A percentile compares a stretch with the other conserved stretches of the same genome.
Conservation (phyloP, 805 yeast species). For the Metschnikowia colocasiae region DNA sequence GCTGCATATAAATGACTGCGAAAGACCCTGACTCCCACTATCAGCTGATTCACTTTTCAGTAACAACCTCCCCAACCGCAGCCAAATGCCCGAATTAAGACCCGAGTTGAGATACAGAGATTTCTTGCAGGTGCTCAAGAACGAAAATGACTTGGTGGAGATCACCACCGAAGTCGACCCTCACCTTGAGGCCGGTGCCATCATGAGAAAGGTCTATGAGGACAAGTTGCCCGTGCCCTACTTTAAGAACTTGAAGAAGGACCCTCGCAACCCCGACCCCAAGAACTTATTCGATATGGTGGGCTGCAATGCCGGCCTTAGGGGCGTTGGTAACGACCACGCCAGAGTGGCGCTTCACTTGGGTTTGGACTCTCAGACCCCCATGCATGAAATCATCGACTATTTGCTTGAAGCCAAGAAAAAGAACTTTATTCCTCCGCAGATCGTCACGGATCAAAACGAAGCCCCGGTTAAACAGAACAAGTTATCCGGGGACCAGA, state of each 20-base stretch:
- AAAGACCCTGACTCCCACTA: background rate
- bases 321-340: conserved; percentile 20
- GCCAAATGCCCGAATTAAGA: conserved; percentile 8
- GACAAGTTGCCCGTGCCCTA: conserved; percentile 21
- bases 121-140: conserved; percentile 20
- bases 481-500: conserved; percentile 17
- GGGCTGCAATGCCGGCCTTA: conserved; percentile 24
- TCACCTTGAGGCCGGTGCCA: conserved; percentile 25
- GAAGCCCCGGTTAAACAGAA: conserved; percentile 22
- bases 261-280: conserved; percentile 6
- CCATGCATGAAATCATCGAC: conserved; percentile 21
- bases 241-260: conserved; percentile 21
- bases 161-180: conserved; percentile 23
- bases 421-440: conserved; percentile 17
- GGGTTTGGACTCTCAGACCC: conserved; percentile 19
- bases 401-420: conserved; percentile 18
- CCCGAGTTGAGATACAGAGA: conserved; percentile 24
- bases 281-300: conserved; percentile 18
- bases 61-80: too few species aligned
- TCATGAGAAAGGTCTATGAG: conserved; percentile 24
- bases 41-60: too few species aligned
- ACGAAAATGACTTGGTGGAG: conserved; percentile 23
- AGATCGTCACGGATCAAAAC: conserved; percentile 4
- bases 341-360: conserved; percentile 25
- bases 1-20: background rate